Conservation (phyloP, 805 yeast species). For the Metschnikowia lunata region DNA sequence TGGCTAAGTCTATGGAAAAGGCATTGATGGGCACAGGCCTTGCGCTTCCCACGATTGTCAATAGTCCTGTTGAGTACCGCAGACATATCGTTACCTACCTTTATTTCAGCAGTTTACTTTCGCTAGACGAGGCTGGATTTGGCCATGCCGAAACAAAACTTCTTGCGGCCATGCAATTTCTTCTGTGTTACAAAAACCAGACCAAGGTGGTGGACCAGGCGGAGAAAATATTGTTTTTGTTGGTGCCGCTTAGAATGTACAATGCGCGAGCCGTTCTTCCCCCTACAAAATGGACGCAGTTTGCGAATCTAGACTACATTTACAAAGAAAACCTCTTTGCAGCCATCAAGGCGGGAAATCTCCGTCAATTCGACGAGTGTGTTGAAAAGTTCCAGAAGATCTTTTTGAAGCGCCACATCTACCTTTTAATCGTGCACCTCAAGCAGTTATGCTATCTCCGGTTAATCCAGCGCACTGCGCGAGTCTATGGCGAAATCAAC, state of each 20-base stretch:
- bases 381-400: slow-evolving; percentile 44
- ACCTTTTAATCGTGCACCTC: slow-evolving; percentile 52
- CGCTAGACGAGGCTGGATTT: slow-evolving; percentile 62
- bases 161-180: slow-evolving; percentile 42
- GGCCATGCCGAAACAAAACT: slow-evolving; percentile 48
- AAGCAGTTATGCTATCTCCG: slow-evolving; percentile 47
- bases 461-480: slow-evolving; percentile 41
- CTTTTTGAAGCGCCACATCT: slow-evolving; percentile 56
- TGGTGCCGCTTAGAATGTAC: slow-evolving; percentile 61
- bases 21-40: slow-evolving; percentile 54
- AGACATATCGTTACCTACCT: slow-evolving; percentile 47
- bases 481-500: slow-evolving; percentile 20
- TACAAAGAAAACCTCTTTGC: slow-evolving; percentile 46
- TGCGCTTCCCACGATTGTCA: slow-evolving; percentile 44
- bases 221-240: slow-evolving; percentile 50
- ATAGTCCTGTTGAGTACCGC: slow-evolving; percentile 35
- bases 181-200: slow-evolving; percentile 21
- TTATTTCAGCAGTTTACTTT: slow-evolving; percentile 65
- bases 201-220: slow-evolving; percentile 22
- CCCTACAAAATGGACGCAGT: slow-evolving; percentile 32
- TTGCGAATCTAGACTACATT: slow-evolving; percentile 37
- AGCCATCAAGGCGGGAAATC: slow-evolving; percentile 52
- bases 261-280: slow-evolving; percentile 45
- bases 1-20: slow-evolving; percentile 70
- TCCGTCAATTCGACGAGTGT: slow-evolving; percentile 45